Percentiles rank a stretch among this genome's conserved stretches.
Evolutionary conservation across 768 basidiomycete genomes (phyloP).

Genomic region (Kwoniella sp.): DNA sequence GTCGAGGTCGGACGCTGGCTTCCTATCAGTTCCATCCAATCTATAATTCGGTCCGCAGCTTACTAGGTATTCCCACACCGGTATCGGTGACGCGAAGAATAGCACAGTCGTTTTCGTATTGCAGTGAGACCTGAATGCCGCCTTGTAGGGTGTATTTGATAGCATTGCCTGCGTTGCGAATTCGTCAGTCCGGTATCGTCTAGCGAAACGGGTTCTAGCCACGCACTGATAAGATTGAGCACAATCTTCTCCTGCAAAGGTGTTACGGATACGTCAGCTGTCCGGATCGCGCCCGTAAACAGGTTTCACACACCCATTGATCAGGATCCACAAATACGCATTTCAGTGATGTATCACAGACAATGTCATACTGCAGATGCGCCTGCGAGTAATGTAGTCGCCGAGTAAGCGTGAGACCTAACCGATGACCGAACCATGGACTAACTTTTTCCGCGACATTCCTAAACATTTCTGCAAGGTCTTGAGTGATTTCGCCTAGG

Average conservation of each 20-base stretch:
- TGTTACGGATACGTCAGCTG: no score
- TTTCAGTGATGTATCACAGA: conserved; percentile 36
- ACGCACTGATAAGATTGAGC: conserved; percentile 53
- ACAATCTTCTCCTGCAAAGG: conserved; percentile 48
- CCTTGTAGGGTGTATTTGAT: conserved; percentile 50
- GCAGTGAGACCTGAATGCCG: conserved; percentile 45
- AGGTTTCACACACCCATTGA: conserved; percentile 47
- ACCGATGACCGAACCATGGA: no score
- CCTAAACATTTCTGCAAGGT: conserved; percentile 54
- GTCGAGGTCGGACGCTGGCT: conserved; percentile 38
- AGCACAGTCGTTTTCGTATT: conserved; percentile 34
- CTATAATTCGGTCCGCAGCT: not conserved
- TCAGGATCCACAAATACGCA: conserved; percentile 54
- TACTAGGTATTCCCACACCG: conserved; percentile 55
- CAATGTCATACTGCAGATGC: conserved; percentile 44
- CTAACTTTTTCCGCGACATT: conserved; percentile 52
- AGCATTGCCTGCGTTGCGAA: conserved; percentile 42
- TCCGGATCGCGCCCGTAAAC: no score
- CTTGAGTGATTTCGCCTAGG: conserved; percentile 49
- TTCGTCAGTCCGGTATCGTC: no score
- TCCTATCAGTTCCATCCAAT: not conserved
- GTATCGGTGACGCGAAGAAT: conserved; percentile 52
- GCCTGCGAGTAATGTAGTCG: conserved; percentile 5
- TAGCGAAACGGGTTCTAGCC: no score
- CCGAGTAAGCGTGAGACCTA: no score